Evolutionary conservation across 1,284 basidiomycete genomes (phyloP), one percentile per base, ranked within the genome.

Genomic region (Sparassis latifolia): DNA sequence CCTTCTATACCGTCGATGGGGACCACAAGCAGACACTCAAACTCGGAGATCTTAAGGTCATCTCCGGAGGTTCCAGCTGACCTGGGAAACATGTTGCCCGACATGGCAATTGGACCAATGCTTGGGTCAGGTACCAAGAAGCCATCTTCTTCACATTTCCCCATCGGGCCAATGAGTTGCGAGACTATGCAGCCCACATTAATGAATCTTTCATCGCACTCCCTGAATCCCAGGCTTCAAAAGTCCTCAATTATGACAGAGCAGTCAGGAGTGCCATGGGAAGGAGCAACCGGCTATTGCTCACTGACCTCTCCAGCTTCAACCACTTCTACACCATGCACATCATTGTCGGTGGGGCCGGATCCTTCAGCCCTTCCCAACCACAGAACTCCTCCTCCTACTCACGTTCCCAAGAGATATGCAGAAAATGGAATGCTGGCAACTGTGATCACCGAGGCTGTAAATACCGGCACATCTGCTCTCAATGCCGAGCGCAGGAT

Each of bases 221-320:
- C 20, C 20, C 20, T 20, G 7, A 12, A 28, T 27, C 27, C 12
- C 12, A 3, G 6, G 6, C 3, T 5, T 30, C 44, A 28, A 40
- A 35, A 12, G 10, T 50, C 10, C 9, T 50, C 29, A 39, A 50
- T 10, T 50, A 33, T 39, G 44, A 50, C 39, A 6, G n/a, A 27
- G 49, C 49, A 4, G 29, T 45, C 10, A 37, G 44, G 10, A 45
- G 45, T 10, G 12, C 27, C 9, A 38, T 46, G 2, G 20, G 12
- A 5, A 9, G 27, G 9, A 9, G 35, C 20, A n/a, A 29, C 3
- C 10, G 40, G 9, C 38, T 45, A 10, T 5, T 6, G n/a, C 44
- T 50, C 47, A 48, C 51, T 2, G 35, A 52, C 35, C 44, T 33
- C 28, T 38, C 40, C 5, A 33, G 28, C 29, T 50, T 45, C 38